Percentiles rank a stretch among this genome's conserved stretches.
Conservation (phyloP, 1,284 basidiomycete genomes). For the Irpex sp. region DNA sequence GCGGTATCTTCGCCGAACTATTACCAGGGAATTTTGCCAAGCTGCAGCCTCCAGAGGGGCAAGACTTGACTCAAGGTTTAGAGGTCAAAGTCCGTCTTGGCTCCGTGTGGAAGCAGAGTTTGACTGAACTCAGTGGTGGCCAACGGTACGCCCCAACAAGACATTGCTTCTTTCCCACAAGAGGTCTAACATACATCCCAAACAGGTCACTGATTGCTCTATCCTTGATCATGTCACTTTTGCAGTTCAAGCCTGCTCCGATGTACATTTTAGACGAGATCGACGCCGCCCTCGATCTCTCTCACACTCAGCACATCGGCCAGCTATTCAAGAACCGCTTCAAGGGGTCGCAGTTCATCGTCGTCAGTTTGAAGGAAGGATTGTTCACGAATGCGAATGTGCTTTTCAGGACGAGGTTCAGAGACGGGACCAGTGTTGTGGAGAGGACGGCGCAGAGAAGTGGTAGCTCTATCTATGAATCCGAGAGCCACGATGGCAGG, state of each 20-base stretch:
- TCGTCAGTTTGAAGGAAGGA: conserved; percentile 96
- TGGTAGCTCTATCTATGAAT: conserved; percentile 36
- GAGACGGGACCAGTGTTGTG: conserved; percentile 90
- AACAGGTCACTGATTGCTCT: conserved; percentile 91
- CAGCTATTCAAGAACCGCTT: conserved; percentile 97
- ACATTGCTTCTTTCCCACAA: not conserved
- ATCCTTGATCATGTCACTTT: conserved; percentile 95
- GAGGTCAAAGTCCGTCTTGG: conserved; percentile 98
- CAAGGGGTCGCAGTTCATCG: conserved; percentile 97
- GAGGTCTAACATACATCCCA: conserved; percentile 1
- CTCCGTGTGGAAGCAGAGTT: conserved; percentile 93
- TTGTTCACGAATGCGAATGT: conserved; percentile 98
- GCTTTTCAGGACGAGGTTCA: conserved; percentile 88
- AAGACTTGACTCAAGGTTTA: conserved; percentile 91
- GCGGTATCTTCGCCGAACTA: conserved; percentile 93
- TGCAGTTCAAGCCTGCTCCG: conserved; percentile 99
- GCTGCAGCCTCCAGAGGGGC: conserved; percentile 89
- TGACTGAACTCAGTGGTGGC: conserved; percentile 96
- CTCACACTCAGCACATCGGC: conserved; percentile 96
- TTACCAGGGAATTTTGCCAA: conserved; percentile 97
- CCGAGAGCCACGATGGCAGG: not conserved
- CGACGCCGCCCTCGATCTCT: conserved; percentile 93
- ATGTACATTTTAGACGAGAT: conserved; percentile 99
- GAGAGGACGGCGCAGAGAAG: conserved; percentile 73
- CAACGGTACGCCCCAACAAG: conserved; percentile 68